These are phyloP conservation scores for Suillus bovinus DNA, from an alignment of 768 basidiomycete species.

Conservation along the genomic window DNA sequence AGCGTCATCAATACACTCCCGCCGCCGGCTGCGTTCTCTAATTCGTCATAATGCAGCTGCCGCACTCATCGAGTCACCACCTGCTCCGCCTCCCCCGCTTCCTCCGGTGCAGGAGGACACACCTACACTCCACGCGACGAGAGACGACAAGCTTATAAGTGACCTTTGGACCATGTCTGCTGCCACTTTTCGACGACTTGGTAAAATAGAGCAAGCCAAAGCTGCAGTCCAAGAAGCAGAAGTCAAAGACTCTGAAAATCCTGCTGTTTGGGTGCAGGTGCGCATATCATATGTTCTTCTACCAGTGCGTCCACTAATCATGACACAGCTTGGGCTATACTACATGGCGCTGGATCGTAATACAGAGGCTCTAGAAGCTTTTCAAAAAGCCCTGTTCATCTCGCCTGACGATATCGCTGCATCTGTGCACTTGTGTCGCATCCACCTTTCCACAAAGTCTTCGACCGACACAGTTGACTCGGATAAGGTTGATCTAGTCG, in stretches of 20 bases:
- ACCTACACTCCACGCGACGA: slow-evolving; percentile 41
- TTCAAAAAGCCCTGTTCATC: slow-evolving; percentile 90
- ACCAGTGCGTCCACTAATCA: neutral
- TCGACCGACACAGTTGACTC: slow-evolving; percentile 21
- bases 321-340: slow-evolving; percentile 70
- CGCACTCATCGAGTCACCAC: slow-evolving; percentile 33
- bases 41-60: slow-evolving; percentile 35
- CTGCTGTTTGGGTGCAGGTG: slow-evolving; percentile 95
- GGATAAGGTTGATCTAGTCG: slow-evolving; percentile 76
- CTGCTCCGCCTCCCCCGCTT: slow-evolving; percentile 31
- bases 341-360: slow-evolving; percentile 58
- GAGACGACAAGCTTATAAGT: slow-evolving; percentile 69
- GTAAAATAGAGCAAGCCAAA: slow-evolving; percentile 86
- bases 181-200: slow-evolving; percentile 87
- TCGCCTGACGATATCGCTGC: slow-evolving; percentile 78
- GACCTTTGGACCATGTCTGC: slow-evolving; percentile 94
- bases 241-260: slow-evolving; percentile 79
- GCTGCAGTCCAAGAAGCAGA: slow-evolving; percentile 97
- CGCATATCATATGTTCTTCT: slow-evolving; percentile 20
- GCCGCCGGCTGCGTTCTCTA: slow-evolving; percentile 56
- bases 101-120: slow-evolving; percentile 38
- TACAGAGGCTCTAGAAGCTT: slow-evolving; percentile 67
- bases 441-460: slow-evolving; percentile 53
- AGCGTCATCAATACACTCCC: slow-evolving; percentile 84
- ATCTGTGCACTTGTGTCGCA: slow-evolving; percentile 71